A percentile compares a stretch with the other conserved stretches of the same genome.
Evolutionary conservation across 495 filamentous ascomycete genomes (phyloP).

Genomic region (Talaromyces adpressus): DNA sequence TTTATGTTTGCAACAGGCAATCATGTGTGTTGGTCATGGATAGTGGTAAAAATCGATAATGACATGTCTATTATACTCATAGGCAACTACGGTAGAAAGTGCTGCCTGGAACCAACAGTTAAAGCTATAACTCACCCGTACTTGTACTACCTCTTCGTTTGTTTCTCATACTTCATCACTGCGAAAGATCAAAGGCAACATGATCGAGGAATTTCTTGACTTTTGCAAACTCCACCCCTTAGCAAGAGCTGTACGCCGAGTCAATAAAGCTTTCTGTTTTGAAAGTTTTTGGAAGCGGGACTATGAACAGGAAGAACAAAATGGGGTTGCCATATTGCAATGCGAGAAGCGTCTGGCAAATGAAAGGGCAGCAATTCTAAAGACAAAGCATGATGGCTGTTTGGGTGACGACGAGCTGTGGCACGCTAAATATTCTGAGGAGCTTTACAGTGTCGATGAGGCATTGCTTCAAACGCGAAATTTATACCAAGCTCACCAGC

Average conservation of each 20-base stretch:
- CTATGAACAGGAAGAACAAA: neutral
- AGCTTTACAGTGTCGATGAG: conserved; percentile 2
- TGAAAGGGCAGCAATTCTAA: neutral
- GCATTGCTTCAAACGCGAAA: neutral
- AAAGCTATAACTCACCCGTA: too few relatives aligned
- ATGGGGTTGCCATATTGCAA: conserved; percentile 6
- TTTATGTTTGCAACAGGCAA: too few relatives aligned
- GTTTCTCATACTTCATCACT: too few relatives aligned
- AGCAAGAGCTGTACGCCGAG: neutral
- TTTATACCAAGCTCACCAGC: conserved; percentile 2
- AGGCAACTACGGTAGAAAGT: too few relatives aligned
- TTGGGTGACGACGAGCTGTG: conserved; percentile 1
- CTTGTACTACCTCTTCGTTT: too few relatives aligned
- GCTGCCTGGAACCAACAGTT: too few relatives aligned
- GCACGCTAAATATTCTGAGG: neutral
- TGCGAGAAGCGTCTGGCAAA: conserved; percentile 5
- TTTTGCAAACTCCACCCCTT: conserved; percentile 6
- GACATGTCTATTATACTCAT: too few relatives aligned
- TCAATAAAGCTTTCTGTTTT: conserved; percentile 2
- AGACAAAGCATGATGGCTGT: neutral
- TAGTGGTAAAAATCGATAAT: too few relatives aligned
- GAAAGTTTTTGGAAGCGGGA: neutral
- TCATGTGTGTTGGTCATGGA: too few relatives aligned
- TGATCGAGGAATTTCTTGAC: conserved; percentile 5
- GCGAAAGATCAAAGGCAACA: too few relatives aligned